These are phyloP conservation scores for Helenozyma rhizophorensis DNA, from an alignment of 805 yeast species.

Conservation along the genomic window DNA sequence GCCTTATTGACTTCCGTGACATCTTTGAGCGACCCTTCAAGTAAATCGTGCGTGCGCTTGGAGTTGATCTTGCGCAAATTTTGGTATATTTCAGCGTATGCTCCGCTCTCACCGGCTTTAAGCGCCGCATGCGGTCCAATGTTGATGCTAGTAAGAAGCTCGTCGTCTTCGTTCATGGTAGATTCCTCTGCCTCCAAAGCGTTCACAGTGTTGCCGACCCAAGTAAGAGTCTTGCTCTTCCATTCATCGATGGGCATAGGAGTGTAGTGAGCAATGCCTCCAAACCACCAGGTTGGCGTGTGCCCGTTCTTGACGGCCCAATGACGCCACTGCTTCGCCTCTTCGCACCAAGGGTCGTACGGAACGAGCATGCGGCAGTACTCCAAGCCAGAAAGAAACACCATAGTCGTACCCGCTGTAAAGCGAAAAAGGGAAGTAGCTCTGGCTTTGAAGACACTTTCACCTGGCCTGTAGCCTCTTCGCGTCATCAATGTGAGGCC, in stretches of 20 bases:
- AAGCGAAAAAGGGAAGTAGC: slow-evolving; percentile 5
- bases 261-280: slow-evolving; percentile 50
- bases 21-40: slow-evolving; percentile 23
- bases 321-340: slow-evolving; percentile 52
- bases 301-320: slow-evolving; percentile 47
- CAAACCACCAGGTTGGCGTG: slow-evolving; percentile 59
- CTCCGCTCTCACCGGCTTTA: slow-evolving; percentile 9
- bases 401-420: slow-evolving; percentile 25
- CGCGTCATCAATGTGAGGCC: slow-evolving; percentile 31
- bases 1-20: slow-evolving; percentile 37
- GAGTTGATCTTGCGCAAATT: slow-evolving; percentile 23
- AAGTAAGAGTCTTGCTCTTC: slow-evolving; percentile 21
- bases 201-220: slow-evolving; percentile 13
- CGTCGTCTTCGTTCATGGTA: not conserved
- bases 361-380: slow-evolving; percentile 43
- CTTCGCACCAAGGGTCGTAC: slow-evolving; percentile 70
- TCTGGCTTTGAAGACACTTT: slow-evolving; percentile 8
- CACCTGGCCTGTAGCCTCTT: slow-evolving; percentile 10
- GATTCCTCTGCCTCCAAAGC: slow-evolving; percentile 7
- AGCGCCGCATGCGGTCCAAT: slow-evolving; percentile 14
- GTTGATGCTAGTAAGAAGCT: slow-evolving; percentile 9
- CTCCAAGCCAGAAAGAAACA: slow-evolving; percentile 58
- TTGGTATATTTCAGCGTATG: slow-evolving; percentile 25
- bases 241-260: slow-evolving; percentile 47
- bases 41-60: slow-evolving; percentile 15